Evolutionary conservation across 108 stramenopile genomes (phyloP).

Genomic region (Stephanodiscus triporus): DNA sequence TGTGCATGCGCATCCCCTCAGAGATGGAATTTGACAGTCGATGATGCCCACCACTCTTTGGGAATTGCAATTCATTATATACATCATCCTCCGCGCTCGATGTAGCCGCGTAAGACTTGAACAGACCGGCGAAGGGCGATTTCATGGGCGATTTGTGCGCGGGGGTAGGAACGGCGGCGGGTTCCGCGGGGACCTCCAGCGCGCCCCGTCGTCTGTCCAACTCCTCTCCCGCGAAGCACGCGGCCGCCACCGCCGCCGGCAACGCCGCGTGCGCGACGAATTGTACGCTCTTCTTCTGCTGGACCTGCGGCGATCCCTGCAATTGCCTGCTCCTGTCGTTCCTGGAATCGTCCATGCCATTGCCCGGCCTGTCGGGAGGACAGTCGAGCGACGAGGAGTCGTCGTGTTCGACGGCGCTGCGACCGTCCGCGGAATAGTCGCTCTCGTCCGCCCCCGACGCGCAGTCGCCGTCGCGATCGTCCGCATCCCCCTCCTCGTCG

Average conservation of each 20-base stretch:
- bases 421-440: neutral
- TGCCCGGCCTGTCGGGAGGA: neutral
- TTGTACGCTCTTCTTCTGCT: neutral
- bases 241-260: conserved; percentile 43
- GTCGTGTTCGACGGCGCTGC: neutral
- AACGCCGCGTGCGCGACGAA: conserved; percentile 31
- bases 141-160: conserved; percentile 3
- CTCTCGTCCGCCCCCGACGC: conserved; percentile 3
- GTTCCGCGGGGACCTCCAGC: neutral
- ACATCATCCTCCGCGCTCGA: neutral
- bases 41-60: neutral
- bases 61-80: neutral
- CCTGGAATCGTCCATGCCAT: neutral
- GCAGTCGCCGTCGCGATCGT: neutral
- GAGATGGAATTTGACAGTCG: neutral
- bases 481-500: conserved; percentile 33
- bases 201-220: conserved; percentile 27
- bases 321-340: neutral
- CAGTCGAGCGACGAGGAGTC: neutral
- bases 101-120: neutral
- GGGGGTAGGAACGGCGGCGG: neutral
- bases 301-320: neutral
- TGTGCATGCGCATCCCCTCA: neutral
- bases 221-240: conserved; percentile 44
- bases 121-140: conserved; percentile 7